Percentiles rank a stretch among this genome's conserved stretches.
Conservation (phyloP, 2,329 filamentous ascomycete genomes). For the Hymenoscyphus fructigenus region DNA sequence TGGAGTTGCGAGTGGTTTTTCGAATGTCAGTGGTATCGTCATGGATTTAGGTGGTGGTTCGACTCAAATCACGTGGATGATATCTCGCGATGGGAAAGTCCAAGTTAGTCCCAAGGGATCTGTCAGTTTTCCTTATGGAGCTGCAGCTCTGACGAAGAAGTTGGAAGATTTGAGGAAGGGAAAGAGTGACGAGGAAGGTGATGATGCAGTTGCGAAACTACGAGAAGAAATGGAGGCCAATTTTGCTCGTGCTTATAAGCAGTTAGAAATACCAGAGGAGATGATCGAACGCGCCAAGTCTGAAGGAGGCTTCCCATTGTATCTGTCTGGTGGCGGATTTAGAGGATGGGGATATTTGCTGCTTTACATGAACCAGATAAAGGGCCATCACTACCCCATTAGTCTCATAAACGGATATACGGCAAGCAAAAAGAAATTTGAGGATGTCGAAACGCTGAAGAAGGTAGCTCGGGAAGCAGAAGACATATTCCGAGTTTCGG, state of each 20-base stretch:
- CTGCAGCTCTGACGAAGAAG: slow-evolving; percentile 61
- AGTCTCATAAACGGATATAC: slow-evolving; percentile 67
- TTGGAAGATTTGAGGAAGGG: slow-evolving; percentile 46
- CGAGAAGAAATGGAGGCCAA: slow-evolving; percentile 51
- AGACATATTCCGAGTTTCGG: slow-evolving; percentile 60
- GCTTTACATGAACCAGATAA: slow-evolving; percentile 55
- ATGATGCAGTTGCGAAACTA: slow-evolving; percentile 45
- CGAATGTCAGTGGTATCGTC: slow-evolving; percentile 60
- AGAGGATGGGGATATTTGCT: slow-evolving; percentile 71
- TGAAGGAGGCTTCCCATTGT: slow-evolving; percentile 56
- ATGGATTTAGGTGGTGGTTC: slow-evolving; percentile 73
- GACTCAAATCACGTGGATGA: slow-evolving; percentile 69
- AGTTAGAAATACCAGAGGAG: slow-evolving; percentile 53
- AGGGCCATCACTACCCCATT: slow-evolving; percentile 63
- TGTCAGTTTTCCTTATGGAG: slow-evolving; percentile 68
- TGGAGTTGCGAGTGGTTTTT: slow-evolving; percentile 65
- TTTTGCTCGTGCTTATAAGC: slow-evolving; percentile 51
- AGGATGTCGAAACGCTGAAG: slow-evolving; percentile 33
- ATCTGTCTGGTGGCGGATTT: slow-evolving; percentile 69
- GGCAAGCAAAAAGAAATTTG: slow-evolving; percentile 23
- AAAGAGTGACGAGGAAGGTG: slow-evolving; percentile 41
- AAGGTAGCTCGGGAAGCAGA: slow-evolving; percentile 39
- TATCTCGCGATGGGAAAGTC: slow-evolving; percentile 49
- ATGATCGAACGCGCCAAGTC: slow-evolving; percentile 45
- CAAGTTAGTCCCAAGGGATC: slow-evolving; percentile 53